phyloP scores from a whole-genome alignment of 805 yeast genomes.

The Myxozyma kluyveri region DNA sequence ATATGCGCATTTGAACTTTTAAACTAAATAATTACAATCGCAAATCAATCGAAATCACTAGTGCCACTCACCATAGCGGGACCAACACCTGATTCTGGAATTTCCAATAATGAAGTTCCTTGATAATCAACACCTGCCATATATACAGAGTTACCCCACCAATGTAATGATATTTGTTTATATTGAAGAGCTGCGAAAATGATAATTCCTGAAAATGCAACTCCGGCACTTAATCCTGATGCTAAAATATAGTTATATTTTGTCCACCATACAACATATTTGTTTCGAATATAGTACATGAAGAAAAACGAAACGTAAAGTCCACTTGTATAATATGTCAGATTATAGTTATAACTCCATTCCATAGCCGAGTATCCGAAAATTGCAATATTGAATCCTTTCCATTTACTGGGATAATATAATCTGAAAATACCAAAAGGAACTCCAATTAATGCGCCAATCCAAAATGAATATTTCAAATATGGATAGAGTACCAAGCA shows the following conservation, averaged over 20 bases:
- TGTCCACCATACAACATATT: constrained; percentile 69
- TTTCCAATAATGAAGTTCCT: neutral
- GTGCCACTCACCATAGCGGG: too few species aligned
- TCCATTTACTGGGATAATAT: constrained; percentile 2
- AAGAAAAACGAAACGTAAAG: constrained; percentile 49
- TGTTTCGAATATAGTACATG: constrained; percentile 55
- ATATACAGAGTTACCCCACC: constrained; percentile 64
- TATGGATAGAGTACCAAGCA: constrained; percentile 16
- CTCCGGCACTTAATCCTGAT: constrained; percentile 64
- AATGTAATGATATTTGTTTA: constrained; percentile 42
- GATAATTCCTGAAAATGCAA: constrained; percentile 59
- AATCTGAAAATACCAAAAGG: constrained; percentile 16
- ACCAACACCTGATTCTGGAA: constrained; percentile 10
- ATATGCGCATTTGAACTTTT: too few species aligned
- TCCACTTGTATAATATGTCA: constrained; percentile 30
- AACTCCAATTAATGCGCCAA: constrained; percentile 18
- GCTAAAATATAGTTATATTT: constrained; percentile 67
- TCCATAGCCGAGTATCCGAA: constrained; percentile 11
- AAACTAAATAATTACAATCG: too few species aligned
- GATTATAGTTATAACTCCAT: constrained; percentile 27
- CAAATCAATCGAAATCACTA: too few species aligned
- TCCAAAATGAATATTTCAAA: constrained; percentile 15
- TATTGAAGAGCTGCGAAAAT: constrained; percentile 53
- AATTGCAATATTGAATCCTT: constrained; percentile 8
- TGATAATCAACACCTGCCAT: constrained; percentile 18